A percentile compares a stretch with the other conserved stretches of the same genome.
phyloP scores from a whole-genome alignment of 805 yeast species.

The Tetrapisispora taiwanensis region DNA sequence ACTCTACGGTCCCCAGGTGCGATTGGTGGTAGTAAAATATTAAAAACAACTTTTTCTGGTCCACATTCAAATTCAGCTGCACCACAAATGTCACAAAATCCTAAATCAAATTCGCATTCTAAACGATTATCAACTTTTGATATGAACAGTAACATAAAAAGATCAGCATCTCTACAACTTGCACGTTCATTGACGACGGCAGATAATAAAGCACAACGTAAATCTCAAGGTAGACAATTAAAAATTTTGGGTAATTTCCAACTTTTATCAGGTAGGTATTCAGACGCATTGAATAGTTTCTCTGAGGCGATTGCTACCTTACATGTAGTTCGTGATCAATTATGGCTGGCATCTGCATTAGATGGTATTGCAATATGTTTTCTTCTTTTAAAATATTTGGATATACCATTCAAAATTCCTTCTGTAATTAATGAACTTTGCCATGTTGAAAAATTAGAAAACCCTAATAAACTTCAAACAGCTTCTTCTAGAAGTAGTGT shows the following conservation, averaged over 20 bases:
- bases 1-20: constrained; percentile 77
- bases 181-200: constrained; percentile 26
- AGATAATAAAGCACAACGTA: constrained; percentile 32
- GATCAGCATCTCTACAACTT: constrained; percentile 26
- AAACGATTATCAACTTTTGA: constrained; percentile 20
- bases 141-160: constrained; percentile 23
- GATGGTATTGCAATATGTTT: constrained; percentile 69
- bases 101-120: constrained; percentile 7
- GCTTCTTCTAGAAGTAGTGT: constrained; percentile 17
- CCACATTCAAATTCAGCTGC: constrained; percentile 8
- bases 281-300: constrained; percentile 60
- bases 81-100: constrained; percentile 1
- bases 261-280: constrained; percentile 67
- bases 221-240: constrained; percentile 58
- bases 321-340: constrained; percentile 55
- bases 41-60: constrained; percentile 28
- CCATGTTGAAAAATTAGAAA: constrained; percentile 21
- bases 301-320: constrained; percentile 59
- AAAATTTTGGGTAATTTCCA: constrained; percentile 71
- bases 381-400: constrained; percentile 47
- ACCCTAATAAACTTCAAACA: constrained; percentile 3
- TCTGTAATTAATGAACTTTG: constrained; percentile 27
- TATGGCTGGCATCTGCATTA: constrained; percentile 86
- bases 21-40: constrained; percentile 40
- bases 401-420: constrained; percentile 23